Percentiles rank a stretch among this genome's conserved stretches.
phyloP scores from a whole-genome alignment of 148 eudicot genomes.

The Heliamphora exappendiculata region DNA sequence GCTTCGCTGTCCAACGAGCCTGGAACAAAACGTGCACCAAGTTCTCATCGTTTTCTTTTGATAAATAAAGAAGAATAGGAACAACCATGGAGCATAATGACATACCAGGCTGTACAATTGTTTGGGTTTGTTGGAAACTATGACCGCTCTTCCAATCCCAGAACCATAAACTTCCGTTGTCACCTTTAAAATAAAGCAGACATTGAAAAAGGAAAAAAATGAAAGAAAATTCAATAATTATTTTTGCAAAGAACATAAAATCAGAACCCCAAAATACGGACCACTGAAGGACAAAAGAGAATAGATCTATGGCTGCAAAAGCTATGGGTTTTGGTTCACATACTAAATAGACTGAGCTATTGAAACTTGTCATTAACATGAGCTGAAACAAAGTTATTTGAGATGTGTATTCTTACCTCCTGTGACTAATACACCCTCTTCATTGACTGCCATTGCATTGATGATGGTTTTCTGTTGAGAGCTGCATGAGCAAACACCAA shows the following conservation, averaged over 20 bases:
- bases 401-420: slow-evolving; percentile 49
- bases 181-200: slow-evolving; percentile 40
- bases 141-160: slow-evolving; percentile 99
- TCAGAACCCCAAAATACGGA: not conserved
- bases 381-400: not conserved
- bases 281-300: not conserved
- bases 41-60: not conserved
- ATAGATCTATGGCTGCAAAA: not conserved
- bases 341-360: not conserved
- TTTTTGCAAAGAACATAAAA: not conserved
- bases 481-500: slow-evolving; percentile 28
- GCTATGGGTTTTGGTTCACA: not conserved
- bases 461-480: slow-evolving; percentile 94
- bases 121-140: slow-evolving; percentile 88
- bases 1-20: slow-evolving; percentile 97
- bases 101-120: slow-evolving; percentile 93
- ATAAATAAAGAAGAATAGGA: not conserved
- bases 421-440: slow-evolving; percentile 88
- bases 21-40: slow-evolving; percentile 15
- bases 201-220: not conserved
- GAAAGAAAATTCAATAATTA: not conserved
- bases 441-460: slow-evolving; percentile 88
- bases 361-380: not conserved
- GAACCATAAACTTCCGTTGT: slow-evolving; percentile 97
- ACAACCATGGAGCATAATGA: no score